phyloP scores from a whole-genome alignment of 106 monocot genomes.

The Alisma plantagoaquatica region DNA sequence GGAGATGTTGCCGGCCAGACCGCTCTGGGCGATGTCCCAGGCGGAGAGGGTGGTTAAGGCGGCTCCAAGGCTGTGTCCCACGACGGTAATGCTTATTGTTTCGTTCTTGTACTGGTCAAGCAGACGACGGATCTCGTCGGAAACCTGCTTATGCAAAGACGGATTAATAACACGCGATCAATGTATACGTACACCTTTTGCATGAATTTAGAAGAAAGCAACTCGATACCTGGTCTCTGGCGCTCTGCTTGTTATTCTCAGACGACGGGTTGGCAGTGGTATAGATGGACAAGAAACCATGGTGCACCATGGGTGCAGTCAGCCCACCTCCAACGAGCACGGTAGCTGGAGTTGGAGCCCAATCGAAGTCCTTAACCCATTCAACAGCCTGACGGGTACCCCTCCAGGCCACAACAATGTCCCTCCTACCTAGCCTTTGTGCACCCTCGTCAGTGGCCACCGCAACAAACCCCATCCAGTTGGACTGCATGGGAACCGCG shows the following conservation, averaged over 20 bases:
- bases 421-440: background rate
- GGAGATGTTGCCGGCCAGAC: slow-evolving; percentile 6
- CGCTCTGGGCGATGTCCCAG: slow-evolving; percentile 2
- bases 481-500: background rate
- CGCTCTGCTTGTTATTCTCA: background rate
- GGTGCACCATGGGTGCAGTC: background rate
- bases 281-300: background rate
- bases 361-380: background rate
- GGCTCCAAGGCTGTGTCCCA: background rate
- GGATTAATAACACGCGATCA: slow-evolving; percentile 8
- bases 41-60: background rate
- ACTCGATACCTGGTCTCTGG: slow-evolving; percentile 8
- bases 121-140: background rate
- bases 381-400: background rate
- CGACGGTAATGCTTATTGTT: background rate
- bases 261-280: background rate
- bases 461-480: background rate
- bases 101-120: background rate
- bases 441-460: background rate
- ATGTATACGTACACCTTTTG: background rate
- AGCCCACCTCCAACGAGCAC: background rate
- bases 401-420: background rate
- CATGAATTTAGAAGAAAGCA: background rate
- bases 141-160: background rate
- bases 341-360: background rate